These are phyloP conservation scores for Metarhizium guizhouense DNA, from an alignment of 2,329 filamentous ascomycete species.

Conservation along the genomic window DNA sequence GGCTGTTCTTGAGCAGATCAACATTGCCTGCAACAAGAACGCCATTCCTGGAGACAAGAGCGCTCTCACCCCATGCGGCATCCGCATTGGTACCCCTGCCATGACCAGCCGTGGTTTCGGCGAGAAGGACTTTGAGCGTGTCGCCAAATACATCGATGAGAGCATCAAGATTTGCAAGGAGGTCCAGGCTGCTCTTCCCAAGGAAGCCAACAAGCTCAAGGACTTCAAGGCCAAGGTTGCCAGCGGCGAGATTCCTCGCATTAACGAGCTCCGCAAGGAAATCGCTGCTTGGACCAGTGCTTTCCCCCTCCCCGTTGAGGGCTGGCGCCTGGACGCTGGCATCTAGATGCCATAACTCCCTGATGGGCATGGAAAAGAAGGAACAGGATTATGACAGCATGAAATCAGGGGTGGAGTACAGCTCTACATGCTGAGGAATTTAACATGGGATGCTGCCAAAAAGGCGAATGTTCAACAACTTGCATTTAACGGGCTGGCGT, in stretches of 20 bases:
- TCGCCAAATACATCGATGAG: slow-evolving; percentile 81
- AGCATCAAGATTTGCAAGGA: slow-evolving; percentile 86
- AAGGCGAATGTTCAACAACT: slow-evolving; percentile 18
- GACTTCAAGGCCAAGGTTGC: slow-evolving; percentile 96
- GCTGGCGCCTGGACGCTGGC: slow-evolving; percentile 54
- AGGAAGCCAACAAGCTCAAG: slow-evolving; percentile 98
- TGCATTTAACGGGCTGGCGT: slow-evolving; percentile 15
- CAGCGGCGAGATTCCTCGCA: slow-evolving; percentile 67
- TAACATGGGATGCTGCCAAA: slow-evolving; percentile 13
- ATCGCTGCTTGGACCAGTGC: slow-evolving; percentile 76
- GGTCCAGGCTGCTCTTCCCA: slow-evolving; percentile 75
- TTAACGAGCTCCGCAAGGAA: slow-evolving; percentile 81
- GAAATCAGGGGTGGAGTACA: slow-evolving; percentile 1
- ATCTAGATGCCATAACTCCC: slow-evolving; percentile 31
- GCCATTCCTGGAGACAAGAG: slow-evolving; percentile 96
- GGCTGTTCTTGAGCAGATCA: slow-evolving; percentile 92
- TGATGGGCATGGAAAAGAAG: background rate
- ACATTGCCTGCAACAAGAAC: slow-evolving; percentile 99
- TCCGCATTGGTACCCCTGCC: slow-evolving; percentile 92
- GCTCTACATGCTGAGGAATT: slow-evolving; percentile 9
- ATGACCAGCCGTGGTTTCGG: slow-evolving; percentile 97
- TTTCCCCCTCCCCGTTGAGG: slow-evolving; percentile 87
- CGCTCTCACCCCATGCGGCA: slow-evolving; percentile 85
- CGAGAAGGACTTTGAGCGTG: slow-evolving; percentile 82
- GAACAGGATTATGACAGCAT: background rate